Percentiles rank a stretch among this genome's conserved stretches.
Conservation (phyloP, 2,329 filamentous ascomycete species). For the Fusarium nisikadoi region DNA sequence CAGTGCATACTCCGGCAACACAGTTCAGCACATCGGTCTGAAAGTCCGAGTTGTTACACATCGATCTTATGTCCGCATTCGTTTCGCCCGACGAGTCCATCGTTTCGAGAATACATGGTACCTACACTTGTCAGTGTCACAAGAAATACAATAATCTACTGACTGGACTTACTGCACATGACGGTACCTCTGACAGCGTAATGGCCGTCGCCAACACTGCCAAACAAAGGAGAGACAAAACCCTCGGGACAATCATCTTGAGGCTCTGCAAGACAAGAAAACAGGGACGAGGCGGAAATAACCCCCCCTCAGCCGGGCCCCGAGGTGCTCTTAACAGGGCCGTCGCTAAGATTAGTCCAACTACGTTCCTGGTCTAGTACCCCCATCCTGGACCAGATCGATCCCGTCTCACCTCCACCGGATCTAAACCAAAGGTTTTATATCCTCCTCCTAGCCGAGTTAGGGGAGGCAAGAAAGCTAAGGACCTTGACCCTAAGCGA, state of each 20-base stretch:
- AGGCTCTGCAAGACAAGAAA: background rate
- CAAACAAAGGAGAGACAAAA: background rate
- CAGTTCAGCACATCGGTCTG: background rate
- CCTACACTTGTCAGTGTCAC: background rate
- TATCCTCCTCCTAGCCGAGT: too few species aligned
- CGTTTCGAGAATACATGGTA: background rate
- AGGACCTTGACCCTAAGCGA: too few species aligned
- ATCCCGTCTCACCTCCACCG: background rate
- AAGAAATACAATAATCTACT: too few species aligned
- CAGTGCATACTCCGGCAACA: fast-evolving
- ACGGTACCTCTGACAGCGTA: background rate
- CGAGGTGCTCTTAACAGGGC: background rate
- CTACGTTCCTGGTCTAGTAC: background rate
- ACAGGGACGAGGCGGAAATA: background rate
- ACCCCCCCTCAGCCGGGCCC: fast-evolving
- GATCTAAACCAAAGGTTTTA: too few species aligned
- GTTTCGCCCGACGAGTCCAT: background rate
- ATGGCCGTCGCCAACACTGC: fast-evolving
- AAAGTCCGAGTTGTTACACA: background rate
- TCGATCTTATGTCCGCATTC: background rate
- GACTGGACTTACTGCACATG: background rate
- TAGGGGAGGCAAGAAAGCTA: too few species aligned
- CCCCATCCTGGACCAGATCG: background rate
- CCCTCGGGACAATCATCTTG: fast-evolving
- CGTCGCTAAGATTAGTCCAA: background rate